Conservation (phyloP, 768 basidiomycete species). For the Austroboletus festivus region DNA sequence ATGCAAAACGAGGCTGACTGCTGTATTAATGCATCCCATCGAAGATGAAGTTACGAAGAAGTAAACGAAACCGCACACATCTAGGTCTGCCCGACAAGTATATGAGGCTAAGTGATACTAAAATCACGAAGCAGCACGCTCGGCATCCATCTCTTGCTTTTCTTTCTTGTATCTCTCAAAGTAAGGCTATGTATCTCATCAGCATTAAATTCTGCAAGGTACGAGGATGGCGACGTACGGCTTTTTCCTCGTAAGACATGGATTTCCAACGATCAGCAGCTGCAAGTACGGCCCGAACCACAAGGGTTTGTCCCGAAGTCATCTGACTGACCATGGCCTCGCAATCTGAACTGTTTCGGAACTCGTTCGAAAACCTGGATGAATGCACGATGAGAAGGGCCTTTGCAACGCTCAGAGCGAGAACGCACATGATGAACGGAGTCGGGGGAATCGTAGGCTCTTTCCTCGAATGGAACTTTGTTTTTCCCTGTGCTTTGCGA, state of each 20-base stretch:
- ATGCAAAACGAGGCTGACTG: slow-evolving; percentile 2
- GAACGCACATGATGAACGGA: slow-evolving; percentile 28
- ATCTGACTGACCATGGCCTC: slow-evolving; percentile 11
- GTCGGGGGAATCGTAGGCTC: slow-evolving; percentile 1
- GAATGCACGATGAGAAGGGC: not conserved
- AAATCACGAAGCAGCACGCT: slow-evolving; percentile 6
- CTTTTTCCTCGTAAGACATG: slow-evolving; percentile 33
- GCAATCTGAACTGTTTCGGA: slow-evolving; percentile 16
- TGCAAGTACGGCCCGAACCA: slow-evolving; percentile 6
- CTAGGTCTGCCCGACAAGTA: not conserved
- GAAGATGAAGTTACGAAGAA: not conserved
- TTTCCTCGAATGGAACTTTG: slow-evolving; percentile 4
- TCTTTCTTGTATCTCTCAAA: slow-evolving; percentile 14
- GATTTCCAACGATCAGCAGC: slow-evolving; percentile 30
- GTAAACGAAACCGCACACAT: slow-evolving; percentile 4
- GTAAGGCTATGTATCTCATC: slow-evolving; percentile 19
- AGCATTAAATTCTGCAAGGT: not conserved
- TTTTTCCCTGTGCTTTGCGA: slow-evolving; percentile 27
- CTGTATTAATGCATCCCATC: slow-evolving; percentile 12
- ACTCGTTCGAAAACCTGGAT: slow-evolving; percentile 21
- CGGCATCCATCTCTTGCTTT: slow-evolving; percentile 11
- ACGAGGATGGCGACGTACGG: slow-evolving; percentile 15
- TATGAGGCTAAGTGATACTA: not conserved
- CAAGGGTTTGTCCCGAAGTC: not conserved
- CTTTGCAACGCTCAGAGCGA: not conserved